Evolutionary conservation across 2,329 filamentous ascomycete species (phyloP).

Genomic region (Paecilomyces sp.): DNA sequence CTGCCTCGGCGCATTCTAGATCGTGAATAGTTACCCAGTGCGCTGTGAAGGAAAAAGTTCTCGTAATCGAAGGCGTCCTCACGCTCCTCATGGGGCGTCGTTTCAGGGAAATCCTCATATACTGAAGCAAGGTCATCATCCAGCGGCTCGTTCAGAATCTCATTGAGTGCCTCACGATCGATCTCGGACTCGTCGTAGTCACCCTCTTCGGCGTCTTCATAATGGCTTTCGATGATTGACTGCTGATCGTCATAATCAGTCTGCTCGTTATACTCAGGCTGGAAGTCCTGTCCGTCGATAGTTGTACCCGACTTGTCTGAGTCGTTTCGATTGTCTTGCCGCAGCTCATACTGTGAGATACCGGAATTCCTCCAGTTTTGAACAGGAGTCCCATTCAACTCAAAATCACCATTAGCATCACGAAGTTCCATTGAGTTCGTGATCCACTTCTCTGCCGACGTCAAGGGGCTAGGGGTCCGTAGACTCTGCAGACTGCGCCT

Average conservation of each 20-base stretch:
- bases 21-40: constrained; percentile 59
- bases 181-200: constrained; percentile 41
- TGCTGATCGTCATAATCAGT: constrained; percentile 18
- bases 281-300: background rate
- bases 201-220: constrained; percentile 38
- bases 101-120: constrained; percentile 38
- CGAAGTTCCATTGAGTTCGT: constrained; percentile 31
- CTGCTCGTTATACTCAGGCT: constrained; percentile 4
- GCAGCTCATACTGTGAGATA: constrained; percentile 11
- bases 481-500: constrained; percentile 70
- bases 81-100: constrained; percentile 79
- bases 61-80: constrained; percentile 96
- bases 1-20: constrained; percentile 22
- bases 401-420: constrained; percentile 24
- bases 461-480: constrained; percentile 71
- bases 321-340: constrained; percentile 15
- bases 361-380: constrained; percentile 18
- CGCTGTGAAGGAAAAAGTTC: constrained; percentile 89
- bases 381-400: constrained; percentile 28
- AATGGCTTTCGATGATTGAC: constrained; percentile 29
- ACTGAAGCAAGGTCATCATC: constrained; percentile 5
- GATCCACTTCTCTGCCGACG: constrained; percentile 59
- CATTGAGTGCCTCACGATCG: constrained; percentile 55
- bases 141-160: constrained; percentile 42
- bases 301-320: constrained; percentile 2